A percentile compares a stretch with the other conserved stretches of the same genome.
Conservation (phyloP, 2,329 filamentous ascomycete genomes). For the Septoria linicola region DNA sequence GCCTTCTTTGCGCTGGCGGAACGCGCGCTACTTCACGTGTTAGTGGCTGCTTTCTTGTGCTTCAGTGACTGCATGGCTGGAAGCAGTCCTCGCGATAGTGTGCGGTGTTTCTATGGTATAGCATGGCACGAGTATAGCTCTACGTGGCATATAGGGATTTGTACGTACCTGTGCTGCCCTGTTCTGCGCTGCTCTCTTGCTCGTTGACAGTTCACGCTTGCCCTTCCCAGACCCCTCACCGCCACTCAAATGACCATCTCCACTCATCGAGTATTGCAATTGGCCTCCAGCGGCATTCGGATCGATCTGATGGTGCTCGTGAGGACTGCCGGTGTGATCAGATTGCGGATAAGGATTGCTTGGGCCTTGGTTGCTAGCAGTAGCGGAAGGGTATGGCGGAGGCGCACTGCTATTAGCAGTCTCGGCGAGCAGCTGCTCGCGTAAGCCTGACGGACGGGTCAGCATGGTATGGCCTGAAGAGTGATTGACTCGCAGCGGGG, state of each 20-base stretch:
- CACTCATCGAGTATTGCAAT: slow-evolving; percentile 48
- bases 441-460: slow-evolving; percentile 50
- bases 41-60: not conserved
- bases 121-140: not conserved
- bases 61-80: not conserved
- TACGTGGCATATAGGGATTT: not conserved
- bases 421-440: slow-evolving; percentile 61
- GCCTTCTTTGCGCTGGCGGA: slow-evolving; percentile 94
- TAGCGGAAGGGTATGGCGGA: slow-evolving; percentile 42
- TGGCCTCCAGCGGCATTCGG: slow-evolving; percentile 56
- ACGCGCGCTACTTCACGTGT: slow-evolving; percentile 67
- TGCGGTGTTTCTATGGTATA: too few species aligned
- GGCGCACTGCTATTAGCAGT: slow-evolving; percentile 41
- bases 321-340: slow-evolving; percentile 43
- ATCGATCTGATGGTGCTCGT: slow-evolving; percentile 53
- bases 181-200: slow-evolving; percentile 95
- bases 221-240: slow-evolving; percentile 64
- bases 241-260: slow-evolving; percentile 49
- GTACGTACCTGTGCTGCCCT: slow-evolving; percentile 84
- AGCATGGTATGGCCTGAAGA: slow-evolving; percentile 14
- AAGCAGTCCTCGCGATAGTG: not conserved
- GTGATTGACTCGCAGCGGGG: slow-evolving; percentile 1
- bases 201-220: slow-evolving; percentile 89
- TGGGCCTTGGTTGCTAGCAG: slow-evolving; percentile 28
- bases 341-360: slow-evolving; percentile 43